Conservation (phyloP, 495 filamentous ascomycete genomes). For the Penicillium canariense region DNA sequence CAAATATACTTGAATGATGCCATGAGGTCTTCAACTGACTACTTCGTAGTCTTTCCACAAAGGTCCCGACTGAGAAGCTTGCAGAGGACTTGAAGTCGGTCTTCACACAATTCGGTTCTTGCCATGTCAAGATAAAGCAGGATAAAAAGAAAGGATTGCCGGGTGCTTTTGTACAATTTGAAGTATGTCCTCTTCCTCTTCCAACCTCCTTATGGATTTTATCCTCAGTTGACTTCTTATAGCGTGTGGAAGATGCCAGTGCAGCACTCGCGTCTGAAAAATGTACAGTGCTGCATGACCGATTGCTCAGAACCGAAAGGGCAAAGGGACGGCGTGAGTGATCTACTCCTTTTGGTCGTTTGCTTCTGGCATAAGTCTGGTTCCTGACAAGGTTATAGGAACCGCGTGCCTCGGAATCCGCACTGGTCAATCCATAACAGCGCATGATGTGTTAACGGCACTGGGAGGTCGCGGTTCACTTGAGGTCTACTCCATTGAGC, state of each 20-base stretch:
- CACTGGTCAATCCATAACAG: slow-evolving; percentile 10
- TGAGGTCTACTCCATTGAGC: slow-evolving; percentile 5
- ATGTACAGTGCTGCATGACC: slow-evolving; percentile 7
- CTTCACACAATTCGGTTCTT: slow-evolving; percentile 14
- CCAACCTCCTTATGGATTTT: neutral
- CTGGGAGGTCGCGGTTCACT: slow-evolving; percentile 12
- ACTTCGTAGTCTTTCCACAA: slow-evolving; percentile 15
- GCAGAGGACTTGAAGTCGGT: slow-evolving; percentile 9
- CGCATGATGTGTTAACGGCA: neutral
- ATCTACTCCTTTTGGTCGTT: neutral
- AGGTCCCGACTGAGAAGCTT: slow-evolving; percentile 6
- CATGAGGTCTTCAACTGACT: neutral
- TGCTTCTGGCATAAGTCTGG: neutral
- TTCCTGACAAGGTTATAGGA: slow-evolving; percentile 12
- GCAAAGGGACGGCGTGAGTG: slow-evolving; percentile 22
- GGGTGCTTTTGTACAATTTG: slow-evolving; percentile 26
- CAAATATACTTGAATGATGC: neutral
- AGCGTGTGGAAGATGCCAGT: slow-evolving; percentile 16
- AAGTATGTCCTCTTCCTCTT: slow-evolving; percentile 8
- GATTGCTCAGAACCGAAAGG: slow-evolving; percentile 18
- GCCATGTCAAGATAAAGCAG: slow-evolving; percentile 24
- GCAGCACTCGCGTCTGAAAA: slow-evolving; percentile 7
- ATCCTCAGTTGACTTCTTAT: neutral
- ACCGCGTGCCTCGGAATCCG: slow-evolving; percentile 19
- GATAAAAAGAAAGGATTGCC: slow-evolving; percentile 18